Evolutionary conservation across 2,329 filamentous ascomycete genomes (phyloP), one percentile per base, ranked within the genome.

Genomic region (Diaporthe batatas): DNA sequence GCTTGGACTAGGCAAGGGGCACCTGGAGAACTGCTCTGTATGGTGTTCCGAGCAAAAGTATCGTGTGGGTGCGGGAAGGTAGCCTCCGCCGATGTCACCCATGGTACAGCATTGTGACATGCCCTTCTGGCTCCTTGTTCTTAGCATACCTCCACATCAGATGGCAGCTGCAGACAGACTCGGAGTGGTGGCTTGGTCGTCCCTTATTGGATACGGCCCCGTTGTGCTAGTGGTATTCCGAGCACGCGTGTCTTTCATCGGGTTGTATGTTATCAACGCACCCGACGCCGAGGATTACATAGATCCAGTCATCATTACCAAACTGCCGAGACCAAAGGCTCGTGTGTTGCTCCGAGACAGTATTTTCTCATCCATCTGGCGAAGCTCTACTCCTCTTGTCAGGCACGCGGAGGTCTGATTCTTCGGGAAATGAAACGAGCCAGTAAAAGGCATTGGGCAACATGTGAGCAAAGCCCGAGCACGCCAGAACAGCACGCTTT

Each of bases 81-180:
- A 36, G 44, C 29, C 25, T 11, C 44, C 29, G 62, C 29, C 29
- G 21, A 65, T 65, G 62, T 34, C 6, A 65, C 59, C 59, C 59
- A 39, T 49, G 16, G 23, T 47, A 47, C 39, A 44, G 7, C 8
- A 10, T 36, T 49, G 49, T 25, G 12, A 36, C 11, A 6, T 51
- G 36, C 44, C 32, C 29, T 36, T 51, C 44, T 51, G 12, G 3
- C 21, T 36, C 62, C 62, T n/a, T 36, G 44, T 12, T 18, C 44
- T 49, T 65, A 36, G 32, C 44, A 32, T 14, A 53, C 32, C 62
- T 11, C 32, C 2, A 53, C 62, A 53, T 67, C 47, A 25, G 44
- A 67, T 67, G 62, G 39, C 62, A 67, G 62, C 62, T 67, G 32
- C 62, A 53, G 47, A 53, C 10, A 34, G 34, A 29, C 29, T 29